Base-by-base conservation (phyloP, 1,139 yeast genomes). In the Geotrichum reessii region DNA sequence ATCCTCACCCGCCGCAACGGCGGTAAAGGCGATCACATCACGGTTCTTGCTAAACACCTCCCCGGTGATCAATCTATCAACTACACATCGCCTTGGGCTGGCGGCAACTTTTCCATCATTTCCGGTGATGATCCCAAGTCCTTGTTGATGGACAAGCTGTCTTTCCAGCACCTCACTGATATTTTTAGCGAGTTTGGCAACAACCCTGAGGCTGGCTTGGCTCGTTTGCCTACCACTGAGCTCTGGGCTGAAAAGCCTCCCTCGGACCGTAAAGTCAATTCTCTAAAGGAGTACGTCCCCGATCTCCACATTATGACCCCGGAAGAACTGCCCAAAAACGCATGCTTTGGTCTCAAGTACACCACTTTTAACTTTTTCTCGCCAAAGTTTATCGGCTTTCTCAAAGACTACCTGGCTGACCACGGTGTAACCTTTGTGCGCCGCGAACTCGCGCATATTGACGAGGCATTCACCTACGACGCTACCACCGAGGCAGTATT, bases 41-140 rank as follows among this genome's bases (percentile, higher is more conserved):
- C 82, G 2, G 78, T 86, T 7, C 65, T 84, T 22, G 92, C 87
- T 2, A 81, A 84, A 65, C 79, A 77, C 63, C 69, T 85, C 54
- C 93, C 95, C 1, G 95, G 93, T 4, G 95, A 87, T 67, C 84
- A 81, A 64, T 81, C 88, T 3, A 79, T 81, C 61, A 76, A 80
- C 56, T 87, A 84, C 69, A 84, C 95, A 1, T 85, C 91, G 0
- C 95, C 95, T 1, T 85, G 86, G 79, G 92, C 92, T 0, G 76
- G 76, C 1, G 76, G 71, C 12, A 82, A 83, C 70, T 84, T 85
- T 67, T 82, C 87, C 2, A 81, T 86, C 66, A 84, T 85, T 58
- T 79, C 87, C 0, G 86, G 84, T 1, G 78, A 78, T 62, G 86
- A 82, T 63, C 74, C 76, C 1, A 78, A 74, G 8, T 79, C 85